Percentiles rank a stretch among this genome's conserved stretches.
phyloP scores from a whole-genome alignment of 1,139 yeast genomes.

The Zygoascus sp. region DNA sequence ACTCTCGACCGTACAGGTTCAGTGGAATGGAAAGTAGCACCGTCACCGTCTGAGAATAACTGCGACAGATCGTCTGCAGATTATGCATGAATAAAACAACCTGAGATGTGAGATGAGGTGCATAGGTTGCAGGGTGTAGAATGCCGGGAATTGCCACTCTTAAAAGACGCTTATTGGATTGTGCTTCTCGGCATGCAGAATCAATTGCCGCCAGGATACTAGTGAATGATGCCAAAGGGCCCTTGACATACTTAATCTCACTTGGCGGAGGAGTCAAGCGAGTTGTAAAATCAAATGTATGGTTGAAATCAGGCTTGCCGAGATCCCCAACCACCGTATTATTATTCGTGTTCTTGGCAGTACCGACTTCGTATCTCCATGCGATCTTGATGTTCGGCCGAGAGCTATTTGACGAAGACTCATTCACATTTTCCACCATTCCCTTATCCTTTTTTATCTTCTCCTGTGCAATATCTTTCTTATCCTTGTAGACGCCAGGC shows the following conservation, averaged over 20 bases:
- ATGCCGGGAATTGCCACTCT: slow-evolving; percentile 72
- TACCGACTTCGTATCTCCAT: slow-evolving; percentile 45
- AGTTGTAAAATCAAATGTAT: slow-evolving; percentile 56
- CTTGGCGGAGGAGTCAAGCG: slow-evolving; percentile 54
- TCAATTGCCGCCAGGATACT: slow-evolving; percentile 13
- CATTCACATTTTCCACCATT: slow-evolving; percentile 48
- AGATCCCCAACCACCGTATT: slow-evolving; percentile 5
- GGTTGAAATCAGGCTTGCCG: slow-evolving; percentile 21
- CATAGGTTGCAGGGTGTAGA: slow-evolving; percentile 71
- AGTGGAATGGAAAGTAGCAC: slow-evolving; percentile 56
- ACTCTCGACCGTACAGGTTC: slow-evolving; percentile 60
- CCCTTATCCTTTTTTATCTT: slow-evolving; percentile 57
- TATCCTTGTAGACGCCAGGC: slow-evolving; percentile 77
- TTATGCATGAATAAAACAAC: slow-evolving; percentile 61
- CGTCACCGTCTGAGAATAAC: slow-evolving; percentile 45
- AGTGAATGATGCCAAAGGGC: not conserved
- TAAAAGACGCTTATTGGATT: slow-evolving; percentile 39
- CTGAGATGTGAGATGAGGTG: slow-evolving; percentile 44
- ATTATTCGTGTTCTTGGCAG: slow-evolving; percentile 10
- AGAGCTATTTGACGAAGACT: slow-evolving; percentile 47
- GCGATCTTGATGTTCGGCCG: slow-evolving; percentile 47
- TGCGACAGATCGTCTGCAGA: slow-evolving; percentile 52
- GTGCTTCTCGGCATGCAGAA: slow-evolving; percentile 12
- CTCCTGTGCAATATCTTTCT: slow-evolving; percentile 61
- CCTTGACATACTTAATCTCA: slow-evolving; percentile 43